Percentiles rank a stretch among this genome's conserved stretches.
phyloP scores from a whole-genome alignment of 805 yeast species.

The Lipomyces kockii region DNA sequence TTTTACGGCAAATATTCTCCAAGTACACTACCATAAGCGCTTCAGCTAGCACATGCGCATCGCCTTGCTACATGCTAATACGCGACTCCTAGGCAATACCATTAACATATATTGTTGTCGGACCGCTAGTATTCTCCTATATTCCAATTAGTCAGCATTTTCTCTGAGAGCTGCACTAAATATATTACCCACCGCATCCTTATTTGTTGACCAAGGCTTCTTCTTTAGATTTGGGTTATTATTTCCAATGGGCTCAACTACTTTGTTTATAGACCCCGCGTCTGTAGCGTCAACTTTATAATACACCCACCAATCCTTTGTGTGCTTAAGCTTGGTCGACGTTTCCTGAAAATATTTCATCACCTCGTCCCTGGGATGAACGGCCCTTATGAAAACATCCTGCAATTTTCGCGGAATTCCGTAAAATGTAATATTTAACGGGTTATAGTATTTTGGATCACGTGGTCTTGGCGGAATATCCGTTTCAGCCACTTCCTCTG shows the following conservation, averaged over 20 bases:
- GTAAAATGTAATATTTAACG: conserved; percentile 67
- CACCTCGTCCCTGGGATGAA: conserved; percentile 60
- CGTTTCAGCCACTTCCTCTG: conserved; percentile 11
- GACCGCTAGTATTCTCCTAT: background rate
- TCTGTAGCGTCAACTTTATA: conserved; percentile 59
- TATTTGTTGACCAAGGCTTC: conserved; percentile 26
- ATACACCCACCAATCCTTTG: conserved; percentile 73
- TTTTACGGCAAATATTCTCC: background rate
- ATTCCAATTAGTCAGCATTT: background rate
- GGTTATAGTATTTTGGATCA: conserved; percentile 47
- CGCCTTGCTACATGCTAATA: background rate
- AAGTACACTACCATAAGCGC: background rate
- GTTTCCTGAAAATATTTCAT: conserved; percentile 64
- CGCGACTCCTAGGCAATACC: background rate
- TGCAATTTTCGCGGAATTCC: conserved; percentile 69
- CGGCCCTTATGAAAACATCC: conserved; percentile 69
- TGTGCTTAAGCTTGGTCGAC: conserved; percentile 62
- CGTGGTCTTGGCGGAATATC: background rate
- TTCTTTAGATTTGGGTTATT: conserved; percentile 28
- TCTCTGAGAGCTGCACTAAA: background rate
- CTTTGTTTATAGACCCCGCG: conserved; percentile 39
- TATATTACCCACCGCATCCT: conserved; percentile 21
- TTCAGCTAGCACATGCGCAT: background rate
- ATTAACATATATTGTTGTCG: background rate
- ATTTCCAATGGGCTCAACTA: conserved; percentile 29